A percentile compares a stretch with the other conserved stretches of the same genome.
These are phyloP conservation scores for Begonia fuchsioides DNA, from an alignment of 306 rosid species.

Conservation along the genomic window DNA sequence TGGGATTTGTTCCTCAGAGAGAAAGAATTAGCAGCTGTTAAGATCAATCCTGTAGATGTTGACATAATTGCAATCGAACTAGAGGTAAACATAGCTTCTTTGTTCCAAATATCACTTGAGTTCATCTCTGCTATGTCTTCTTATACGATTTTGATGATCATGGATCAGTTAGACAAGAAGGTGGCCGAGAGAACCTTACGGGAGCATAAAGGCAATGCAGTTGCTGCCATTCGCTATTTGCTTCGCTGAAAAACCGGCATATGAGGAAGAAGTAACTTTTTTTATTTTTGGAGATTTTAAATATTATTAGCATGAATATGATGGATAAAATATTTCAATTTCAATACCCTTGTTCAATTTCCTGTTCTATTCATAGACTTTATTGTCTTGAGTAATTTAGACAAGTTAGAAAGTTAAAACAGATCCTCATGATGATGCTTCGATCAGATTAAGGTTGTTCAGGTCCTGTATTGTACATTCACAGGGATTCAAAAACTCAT, in stretches of 20 bases:
- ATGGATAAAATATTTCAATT: too few relatives aligned
- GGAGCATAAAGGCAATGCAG: conserved; percentile 96
- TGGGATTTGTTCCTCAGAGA: conserved; percentile 34
- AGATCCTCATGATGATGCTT: too few relatives aligned
- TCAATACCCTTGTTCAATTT: too few relatives aligned
- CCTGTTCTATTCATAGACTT: too few relatives aligned
- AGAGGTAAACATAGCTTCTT: conserved; percentile 34
- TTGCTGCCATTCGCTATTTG: conserved; percentile 79
- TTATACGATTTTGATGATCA: background rate
- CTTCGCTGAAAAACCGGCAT: conserved; percentile 23
- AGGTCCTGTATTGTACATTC: too few relatives aligned
- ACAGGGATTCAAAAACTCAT: too few relatives aligned
- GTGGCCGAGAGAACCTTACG: conserved; percentile 90
- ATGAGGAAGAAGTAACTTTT: background rate
- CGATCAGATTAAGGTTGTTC: too few relatives aligned
- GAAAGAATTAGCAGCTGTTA: conserved; percentile 80
- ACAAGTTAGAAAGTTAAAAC: too few relatives aligned
- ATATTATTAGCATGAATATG: background rate
- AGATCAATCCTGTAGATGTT: conserved; percentile 73
- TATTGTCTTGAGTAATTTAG: too few relatives aligned
- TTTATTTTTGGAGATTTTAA: background rate
- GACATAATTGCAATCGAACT: conserved; percentile 83
- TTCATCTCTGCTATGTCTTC: background rate
- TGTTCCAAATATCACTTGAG: background rate
- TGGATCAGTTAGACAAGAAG: conserved; percentile 65